These are phyloP conservation scores for Talaromyces sp. DNA, from an alignment of 2,329 filamentous ascomycete genomes.

Conservation along the genomic window DNA sequence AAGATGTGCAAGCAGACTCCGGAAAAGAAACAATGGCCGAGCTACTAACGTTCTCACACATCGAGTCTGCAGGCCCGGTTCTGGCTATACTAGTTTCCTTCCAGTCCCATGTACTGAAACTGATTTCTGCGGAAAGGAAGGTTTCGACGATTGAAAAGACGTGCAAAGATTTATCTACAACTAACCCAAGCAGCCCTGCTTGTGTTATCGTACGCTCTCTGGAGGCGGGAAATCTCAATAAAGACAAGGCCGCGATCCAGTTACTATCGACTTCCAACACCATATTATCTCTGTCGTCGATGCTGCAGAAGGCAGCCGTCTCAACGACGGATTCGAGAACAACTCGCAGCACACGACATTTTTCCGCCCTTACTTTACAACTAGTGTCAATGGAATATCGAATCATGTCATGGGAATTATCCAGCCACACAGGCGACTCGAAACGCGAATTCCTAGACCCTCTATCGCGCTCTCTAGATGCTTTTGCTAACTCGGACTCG, in stretches of 20 bases:
- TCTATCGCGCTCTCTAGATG: slow-evolving; percentile 41
- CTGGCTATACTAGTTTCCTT: slow-evolving; percentile 39
- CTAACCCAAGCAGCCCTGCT: slow-evolving; percentile 39
- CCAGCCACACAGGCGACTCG: slow-evolving; percentile 43
- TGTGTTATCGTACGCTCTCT: slow-evolving; percentile 41
- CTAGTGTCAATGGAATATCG: slow-evolving; percentile 44
- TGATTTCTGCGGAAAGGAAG: slow-evolving; percentile 38
- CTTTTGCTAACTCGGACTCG: slow-evolving; percentile 36
- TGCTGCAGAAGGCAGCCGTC: slow-evolving; percentile 22
- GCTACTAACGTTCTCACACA: slow-evolving; percentile 36
- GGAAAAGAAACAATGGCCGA: slow-evolving; percentile 41
- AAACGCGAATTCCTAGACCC: slow-evolving; percentile 46
- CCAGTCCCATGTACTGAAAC: slow-evolving; percentile 42
- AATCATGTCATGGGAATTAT: slow-evolving; percentile 43
- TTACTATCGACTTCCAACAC: slow-evolving; percentile 46
- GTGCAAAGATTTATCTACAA: slow-evolving; percentile 32
- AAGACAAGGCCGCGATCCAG: slow-evolving; percentile 45
- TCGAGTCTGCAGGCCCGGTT: slow-evolving; percentile 29
- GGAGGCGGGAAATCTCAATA: slow-evolving; percentile 35
- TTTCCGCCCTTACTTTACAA: slow-evolving; percentile 39
- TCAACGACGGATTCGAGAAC: slow-evolving; percentile 21
- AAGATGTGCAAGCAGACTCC: slow-evolving; percentile 24
- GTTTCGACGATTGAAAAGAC: slow-evolving; percentile 34
- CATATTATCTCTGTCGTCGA: slow-evolving; percentile 36
- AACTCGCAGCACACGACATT: slow-evolving; percentile 29